Evolutionary conservation across 441 rosid species (phyloP), one percentile per base, ranked within the genome.

Genomic region (Rhodomyrtus psidioides): DNA sequence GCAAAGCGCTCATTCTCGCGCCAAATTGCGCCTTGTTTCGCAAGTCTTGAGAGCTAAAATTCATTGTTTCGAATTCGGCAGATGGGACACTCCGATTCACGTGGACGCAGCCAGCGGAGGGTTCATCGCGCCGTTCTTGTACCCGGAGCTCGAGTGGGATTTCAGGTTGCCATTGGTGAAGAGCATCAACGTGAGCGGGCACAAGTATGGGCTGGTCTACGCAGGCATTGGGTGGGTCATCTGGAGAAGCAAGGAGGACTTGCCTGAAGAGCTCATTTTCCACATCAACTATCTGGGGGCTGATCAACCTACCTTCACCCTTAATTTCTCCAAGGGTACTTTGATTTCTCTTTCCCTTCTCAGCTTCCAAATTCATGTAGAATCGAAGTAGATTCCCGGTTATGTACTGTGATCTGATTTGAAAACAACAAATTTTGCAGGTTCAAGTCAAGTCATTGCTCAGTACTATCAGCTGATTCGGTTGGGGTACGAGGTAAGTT

Each of bases 61-160:
- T 70, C 79, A 21, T 70, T 23, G 54, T 57, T 76, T 42, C 2
- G 54, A 26, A 27, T 56, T 28, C 65, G 83, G 84, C 86, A 95
- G 98, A 16, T 94, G 98, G 98, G 97, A 96, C 59, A 96, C 98
- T 60, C 95, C 99, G 17, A 95, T 96, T 75, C 98, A 96, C 84
- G 99, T 96, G 55, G 99, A 96, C 86, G 99, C 99, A 4, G 99
- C 98, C 1, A 96, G 99, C 81, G 99, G 99, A 82, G 99, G 99
- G 53, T 95, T 96, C 70, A 95, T 95, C 53, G 98, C 97, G 19
- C 98, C 99, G 27, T 96, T 96, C 84, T 85, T 96, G 87, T 94
- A 94, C 90, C 98, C 98, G 16, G 97, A 96, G 34, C 93, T 96
- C 55, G 96, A 94, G 87, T 96, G 99, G 99, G 99, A 96, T 87